Base-by-base conservation (phyloP, 805 yeast species). In the Suhomyces emberorum region DNA sequence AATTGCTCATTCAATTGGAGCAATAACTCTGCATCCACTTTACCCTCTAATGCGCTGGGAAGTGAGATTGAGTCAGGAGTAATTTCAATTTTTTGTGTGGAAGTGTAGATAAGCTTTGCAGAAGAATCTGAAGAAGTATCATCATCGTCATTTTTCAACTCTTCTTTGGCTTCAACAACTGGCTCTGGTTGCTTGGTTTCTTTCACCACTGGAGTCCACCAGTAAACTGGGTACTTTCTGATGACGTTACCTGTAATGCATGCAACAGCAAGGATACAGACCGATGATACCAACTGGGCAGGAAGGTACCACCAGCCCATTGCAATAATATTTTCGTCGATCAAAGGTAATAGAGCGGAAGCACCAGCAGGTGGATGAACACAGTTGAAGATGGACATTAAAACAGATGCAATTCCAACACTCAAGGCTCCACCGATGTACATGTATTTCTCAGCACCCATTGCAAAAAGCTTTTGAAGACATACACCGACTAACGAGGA, bases 321-420 rank as follows among this genome's bases (percentile, higher is more conserved):
- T 3, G 34, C 44, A 9, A 76, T 53, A 3, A 79, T 60, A 6
- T 49, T 44, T 1, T 52, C 70, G 35, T 77, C 81, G 0, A 73
- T 48, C 1, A 70, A 57, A 0, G 86, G 83, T 7, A 81, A 55
- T 24, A 81, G 49, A 0, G 87, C 85, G 7, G 81, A 70, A 1
- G 87, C 86, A 2, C 88, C 88, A 1, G 81, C 79, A 0, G 88
- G 88, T 0, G 88, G 88, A 51, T 81, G 87, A 1, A 78, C 74
- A 39, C 79, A 72, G 42, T 77, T 77, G 4, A 69, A 54, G 1
- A 77, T 42, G 10, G 72, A 57, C 83, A 79, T 79, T 2, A 60
- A 54, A 8, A 74, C 77, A 7, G 81, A 72, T 2, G 81, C 48
- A 4, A 76, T 40, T 0, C 71, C 81, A 6, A 79, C 82, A 25